A percentile compares a stretch with the other conserved stretches of the same genome.
Evolutionary conservation across 805 yeast species (phyloP).

Genomic region (Candida pseudoglaebosa): DNA sequence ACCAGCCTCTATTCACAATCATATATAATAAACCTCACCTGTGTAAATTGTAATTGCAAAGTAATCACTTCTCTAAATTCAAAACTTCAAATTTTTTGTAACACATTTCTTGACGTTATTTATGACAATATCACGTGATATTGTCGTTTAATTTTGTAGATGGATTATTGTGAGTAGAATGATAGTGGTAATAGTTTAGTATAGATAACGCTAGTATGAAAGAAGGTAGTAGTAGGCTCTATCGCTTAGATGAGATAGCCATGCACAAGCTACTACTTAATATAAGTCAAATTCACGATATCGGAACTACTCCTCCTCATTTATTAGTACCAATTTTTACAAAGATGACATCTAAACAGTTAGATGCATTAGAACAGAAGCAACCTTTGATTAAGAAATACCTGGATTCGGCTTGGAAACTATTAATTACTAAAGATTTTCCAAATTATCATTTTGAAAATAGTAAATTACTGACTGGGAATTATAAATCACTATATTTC

Average conservation of each 20-base stretch:
- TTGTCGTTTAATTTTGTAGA: too few species aligned
- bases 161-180: too few species aligned
- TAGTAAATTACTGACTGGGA: constrained; percentile 46
- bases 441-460: constrained; percentile 41
- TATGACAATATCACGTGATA: background rate
- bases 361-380: constrained; percentile 35
- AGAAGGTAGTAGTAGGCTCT: background rate
- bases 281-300: constrained; percentile 17
- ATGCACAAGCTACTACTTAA: constrained; percentile 17
- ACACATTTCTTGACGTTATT: background rate
- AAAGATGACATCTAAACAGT: constrained; percentile 43
- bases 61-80: background rate
- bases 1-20: too few species aligned
- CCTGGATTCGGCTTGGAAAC: constrained; percentile 45
- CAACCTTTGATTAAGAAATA: constrained; percentile 41
- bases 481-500: constrained; percentile 38
- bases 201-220: background rate
- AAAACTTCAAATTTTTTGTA: background rate
- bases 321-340: constrained; percentile 44
- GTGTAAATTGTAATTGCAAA: background rate
- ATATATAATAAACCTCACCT: too few species aligned
- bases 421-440: constrained; percentile 45
- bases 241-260: constrained; percentile 10
- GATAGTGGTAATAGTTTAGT: too few species aligned
- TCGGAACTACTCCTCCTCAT: constrained; percentile 39